Base-by-base conservation (phyloP, 2,329 filamentous ascomycete genomes). In the Fusarium nurragi region DNA sequence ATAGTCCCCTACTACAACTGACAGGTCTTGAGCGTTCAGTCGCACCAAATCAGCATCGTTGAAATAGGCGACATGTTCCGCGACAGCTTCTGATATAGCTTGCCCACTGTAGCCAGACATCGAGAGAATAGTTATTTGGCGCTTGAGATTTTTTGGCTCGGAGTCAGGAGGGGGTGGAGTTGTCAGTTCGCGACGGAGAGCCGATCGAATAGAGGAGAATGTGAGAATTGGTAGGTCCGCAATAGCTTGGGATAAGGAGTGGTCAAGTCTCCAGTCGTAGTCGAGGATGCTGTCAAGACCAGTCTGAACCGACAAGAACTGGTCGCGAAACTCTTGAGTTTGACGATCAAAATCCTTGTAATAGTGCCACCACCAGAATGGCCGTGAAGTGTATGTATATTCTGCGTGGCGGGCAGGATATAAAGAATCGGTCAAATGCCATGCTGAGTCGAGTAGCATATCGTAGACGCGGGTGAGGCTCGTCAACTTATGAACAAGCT, bases 11-110 rank as follows among this genome's bases (percentile, higher is more conserved):
- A 89, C 83, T 23, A 95, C 79, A 46, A 89, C 83, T 4, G 90
- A 90, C 50, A 96, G 78, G 70, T 90, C 89, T 62, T 88, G 85
- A 2, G 91, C 87, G 71, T 89, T 86, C 12, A 96, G 73, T 19
- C 86, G 83, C 28, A 95, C 78, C 4, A 94, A 72, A 65, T 94
- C 88, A 4, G 91, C 89, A 8, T 78, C 79, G 7, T 90, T 78
- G 30, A 87, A 82, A 13, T 79, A 78, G 1, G 90, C 90, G 39
- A 90, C 78, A 47, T 86, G 83, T 58, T 86, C 82, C 3, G 94
- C 84, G n/a, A 91, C 78, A 16, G 77, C 72, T 49, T 77, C 69
- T n/a, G 77, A 71, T 54, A 80, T 75, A 2, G 75, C 73, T 37
- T 74, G 77, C 2, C 78, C 78, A 12, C 76, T 71, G 43, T 78